Conservation (phyloP, 1,284 basidiomycete species). For the Taiwanofungus camphoratus region DNA sequence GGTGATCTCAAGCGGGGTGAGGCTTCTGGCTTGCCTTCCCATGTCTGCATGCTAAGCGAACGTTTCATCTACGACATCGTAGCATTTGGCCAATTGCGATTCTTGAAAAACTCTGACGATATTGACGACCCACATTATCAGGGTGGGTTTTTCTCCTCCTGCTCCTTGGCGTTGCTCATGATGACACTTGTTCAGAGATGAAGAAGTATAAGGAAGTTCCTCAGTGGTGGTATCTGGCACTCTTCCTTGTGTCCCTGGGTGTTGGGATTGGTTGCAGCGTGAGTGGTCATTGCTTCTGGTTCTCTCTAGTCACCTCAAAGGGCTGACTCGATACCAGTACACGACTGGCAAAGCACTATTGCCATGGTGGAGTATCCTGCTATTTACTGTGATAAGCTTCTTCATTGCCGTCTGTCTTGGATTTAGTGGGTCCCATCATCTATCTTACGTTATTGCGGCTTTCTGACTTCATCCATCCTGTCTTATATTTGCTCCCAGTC, state of each 20-base stretch:
- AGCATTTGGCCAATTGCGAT: constrained; percentile 40
- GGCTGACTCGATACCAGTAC: constrained; percentile 25
- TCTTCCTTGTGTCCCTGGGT: constrained; percentile 45
- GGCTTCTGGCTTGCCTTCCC: constrained; percentile 3
- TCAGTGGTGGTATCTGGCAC: constrained; percentile 42
- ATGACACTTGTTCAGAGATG: constrained; percentile 33
- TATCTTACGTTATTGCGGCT: background rate
- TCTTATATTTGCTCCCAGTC: constrained; percentile 24
- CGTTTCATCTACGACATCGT: background rate
- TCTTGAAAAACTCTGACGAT: constrained; percentile 33
- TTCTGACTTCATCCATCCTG: background rate
- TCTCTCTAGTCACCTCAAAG: background rate
- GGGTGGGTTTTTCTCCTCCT: constrained; percentile 21
- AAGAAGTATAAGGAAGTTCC: constrained; percentile 49
- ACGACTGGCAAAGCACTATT: constrained; percentile 40
- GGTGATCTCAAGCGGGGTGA: constrained; percentile 33
- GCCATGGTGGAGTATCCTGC: constrained; percentile 48
- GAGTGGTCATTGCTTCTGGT: constrained; percentile 9
- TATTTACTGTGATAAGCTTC: constrained; percentile 42
- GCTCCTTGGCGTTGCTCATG: background rate
- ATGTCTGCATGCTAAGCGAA: background rate
- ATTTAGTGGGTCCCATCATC: constrained; percentile 33
- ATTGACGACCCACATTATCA: constrained; percentile 45
- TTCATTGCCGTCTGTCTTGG: constrained; percentile 43
- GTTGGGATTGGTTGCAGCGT: constrained; percentile 48